A percentile compares a stretch with the other conserved stretches of the same genome.
phyloP scores from a whole-genome alignment of 2,329 filamentous ascomycete genomes.

The Rhynchosporium agropyri region DNA sequence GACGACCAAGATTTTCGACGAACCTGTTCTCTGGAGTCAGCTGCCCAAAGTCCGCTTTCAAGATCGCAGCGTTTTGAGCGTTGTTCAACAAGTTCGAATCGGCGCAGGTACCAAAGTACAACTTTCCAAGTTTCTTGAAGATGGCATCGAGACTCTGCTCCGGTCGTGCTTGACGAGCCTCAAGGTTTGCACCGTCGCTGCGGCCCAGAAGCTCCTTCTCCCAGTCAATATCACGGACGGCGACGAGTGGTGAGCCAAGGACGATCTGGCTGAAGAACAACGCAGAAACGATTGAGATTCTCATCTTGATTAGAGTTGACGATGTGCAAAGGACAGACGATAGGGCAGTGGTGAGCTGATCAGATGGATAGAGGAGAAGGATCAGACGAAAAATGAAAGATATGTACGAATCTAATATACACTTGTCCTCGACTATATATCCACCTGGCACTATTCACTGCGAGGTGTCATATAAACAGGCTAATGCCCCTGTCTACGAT shows the following conservation, averaged over 20 bases:
- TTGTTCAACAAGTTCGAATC: slow-evolving; percentile 56
- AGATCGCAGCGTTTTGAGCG: slow-evolving; percentile 55
- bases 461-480: slow-evolving; percentile 3
- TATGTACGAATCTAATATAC: slow-evolving; percentile 2
- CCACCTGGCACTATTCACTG: neutral
- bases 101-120: slow-evolving; percentile 62
- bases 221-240: slow-evolving; percentile 26
- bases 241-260: slow-evolving; percentile 20
- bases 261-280: slow-evolving; percentile 22
- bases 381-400: neutral
- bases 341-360: neutral
- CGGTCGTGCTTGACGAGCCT: slow-evolving; percentile 19
- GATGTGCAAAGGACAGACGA: neutral
- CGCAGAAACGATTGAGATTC: slow-evolving; percentile 20
- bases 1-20: slow-evolving; percentile 27
- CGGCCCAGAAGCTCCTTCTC: slow-evolving; percentile 26
- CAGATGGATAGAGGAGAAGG: neutral
- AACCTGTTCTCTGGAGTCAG: slow-evolving; percentile 71
- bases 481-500: neutral
- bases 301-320: slow-evolving; percentile 17
- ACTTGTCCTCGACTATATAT: neutral
- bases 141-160: slow-evolving; percentile 54
- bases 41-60: slow-evolving; percentile 65
- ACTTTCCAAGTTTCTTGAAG: slow-evolving; percentile 65
- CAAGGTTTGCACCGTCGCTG: slow-evolving; percentile 10